These are phyloP conservation scores for Tolypocladium tropicale DNA, from an alignment of 2,329 filamentous ascomycete genomes.

Conservation along the genomic window DNA sequence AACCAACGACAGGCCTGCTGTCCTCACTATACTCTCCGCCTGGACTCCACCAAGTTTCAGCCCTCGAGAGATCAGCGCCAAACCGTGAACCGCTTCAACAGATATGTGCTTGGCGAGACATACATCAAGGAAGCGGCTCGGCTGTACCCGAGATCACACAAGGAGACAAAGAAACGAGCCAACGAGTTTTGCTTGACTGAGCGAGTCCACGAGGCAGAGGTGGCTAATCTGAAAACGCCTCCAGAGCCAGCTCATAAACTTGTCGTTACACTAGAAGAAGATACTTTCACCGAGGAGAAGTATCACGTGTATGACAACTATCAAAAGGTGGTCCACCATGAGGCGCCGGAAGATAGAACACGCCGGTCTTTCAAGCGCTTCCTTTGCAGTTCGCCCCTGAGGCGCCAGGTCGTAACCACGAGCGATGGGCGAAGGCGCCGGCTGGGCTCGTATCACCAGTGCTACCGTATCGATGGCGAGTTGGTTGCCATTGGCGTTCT, in stretches of 20 bases:
- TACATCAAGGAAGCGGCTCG: constrained; percentile 56
- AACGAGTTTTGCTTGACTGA: constrained; percentile 57
- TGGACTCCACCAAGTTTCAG: constrained; percentile 56
- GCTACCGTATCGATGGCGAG: constrained; percentile 66
- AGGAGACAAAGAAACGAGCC: constrained; percentile 51
- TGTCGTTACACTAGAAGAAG: constrained; percentile 58
- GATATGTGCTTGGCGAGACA: constrained; percentile 54
- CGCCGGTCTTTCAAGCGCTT: constrained; percentile 58
- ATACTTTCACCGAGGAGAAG: constrained; percentile 67
- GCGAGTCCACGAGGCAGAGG: constrained; percentile 61
- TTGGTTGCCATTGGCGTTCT: constrained; percentile 69
- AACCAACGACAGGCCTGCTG: constrained; percentile 77
- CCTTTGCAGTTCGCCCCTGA: constrained; percentile 61
- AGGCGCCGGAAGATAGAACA: constrained; percentile 48
- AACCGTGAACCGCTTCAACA: constrained; percentile 67
- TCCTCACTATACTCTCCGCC: constrained; percentile 76
- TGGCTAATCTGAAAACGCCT: constrained; percentile 39
- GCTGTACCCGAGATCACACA: constrained; percentile 56
- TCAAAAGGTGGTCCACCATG: constrained; percentile 62
- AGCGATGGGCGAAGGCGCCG: constrained; percentile 40
- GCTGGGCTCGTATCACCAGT: constrained; percentile 71
- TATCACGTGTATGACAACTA: constrained; percentile 65
- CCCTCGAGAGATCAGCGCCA: constrained; percentile 65
- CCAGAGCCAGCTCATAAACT: constrained; percentile 58
- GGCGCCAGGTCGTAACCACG: constrained; percentile 29